Evolutionary conservation across 1,284 basidiomycete species (phyloP), one percentile per base, ranked within the genome.

Genomic region (Sphagnurus paluster): DNA sequence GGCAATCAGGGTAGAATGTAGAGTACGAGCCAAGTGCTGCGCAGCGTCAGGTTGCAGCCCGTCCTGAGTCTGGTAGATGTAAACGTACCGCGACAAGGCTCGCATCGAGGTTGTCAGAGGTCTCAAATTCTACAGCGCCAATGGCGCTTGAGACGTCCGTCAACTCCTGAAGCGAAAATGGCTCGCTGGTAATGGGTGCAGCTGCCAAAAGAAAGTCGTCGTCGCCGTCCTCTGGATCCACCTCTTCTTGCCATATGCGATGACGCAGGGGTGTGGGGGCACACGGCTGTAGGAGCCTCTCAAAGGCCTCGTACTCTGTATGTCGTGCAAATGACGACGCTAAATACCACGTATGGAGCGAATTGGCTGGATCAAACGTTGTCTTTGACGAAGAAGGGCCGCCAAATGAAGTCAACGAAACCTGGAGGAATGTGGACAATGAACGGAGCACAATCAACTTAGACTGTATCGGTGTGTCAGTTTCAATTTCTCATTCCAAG

Each of bases 1-100:
- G 5, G 90, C 83, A 1, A 90, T 71, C 4, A 97, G 69, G 2
- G 84, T 85, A 0, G 90, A 75, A 56, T 93, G 80, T 13, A 97
- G 67, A 5, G 84, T 79, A 29, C 61, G 44, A 28, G 52, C 53
- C 43, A 55, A 38, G 38, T 41, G 47, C 57, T 59, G 28, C 2
- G 4, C 19, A 14, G 39, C n/a, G 36, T 50, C 30, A 43, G 24
- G 14, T 5, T 24, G 25, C 38, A 17, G 5, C 17, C 5, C 9
- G 4, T 14, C 8, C 3, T 10, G 11, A 17, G 4, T 13, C 9
- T 5, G n/a, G 13, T 26, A 14, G 36, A 30, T 19, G 19, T n/a
- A n/a, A n/a, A 50, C 53, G 13, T 39, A 52, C 53, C 14, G 44
- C 32, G 0, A 49, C 25, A 17, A 52, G 39, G 19, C 41, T 42